A percentile compares a stretch with the other conserved stretches of the same genome.
Evolutionary conservation across 768 basidiomycete species (phyloP).

Genomic region (Naganishia randhawae): DNA sequence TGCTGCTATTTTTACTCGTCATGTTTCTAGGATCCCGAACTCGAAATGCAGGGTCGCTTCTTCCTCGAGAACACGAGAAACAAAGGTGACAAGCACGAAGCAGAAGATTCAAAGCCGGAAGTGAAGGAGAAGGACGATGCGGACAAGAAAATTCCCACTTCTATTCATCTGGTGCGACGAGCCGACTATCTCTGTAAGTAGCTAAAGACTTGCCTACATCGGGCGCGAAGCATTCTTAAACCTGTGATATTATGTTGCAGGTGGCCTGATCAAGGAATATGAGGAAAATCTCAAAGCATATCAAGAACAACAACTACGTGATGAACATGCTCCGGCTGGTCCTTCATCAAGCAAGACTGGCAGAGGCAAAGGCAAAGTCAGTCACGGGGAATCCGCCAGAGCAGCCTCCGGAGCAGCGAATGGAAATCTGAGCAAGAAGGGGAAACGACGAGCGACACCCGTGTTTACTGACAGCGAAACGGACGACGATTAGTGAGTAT

Average conservation of each 20-base stretch:
- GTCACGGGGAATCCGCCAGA: slow-evolving; percentile 11
- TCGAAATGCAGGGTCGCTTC: slow-evolving; percentile 85
- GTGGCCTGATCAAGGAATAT: slow-evolving; percentile 47
- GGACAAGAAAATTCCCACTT: slow-evolving; percentile 72
- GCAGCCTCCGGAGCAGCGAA: slow-evolving; percentile 59
- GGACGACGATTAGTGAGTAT: slow-evolving; percentile 80
- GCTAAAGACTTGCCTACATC: not conserved
- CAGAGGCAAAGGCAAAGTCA: slow-evolving; percentile 5
- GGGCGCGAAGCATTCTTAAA: not conserved
- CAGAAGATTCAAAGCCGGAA: slow-evolving; percentile 22
- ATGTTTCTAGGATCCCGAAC: slow-evolving; percentile 62
- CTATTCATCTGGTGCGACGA: slow-evolving; percentile 93
- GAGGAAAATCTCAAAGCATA: slow-evolving; percentile 45
- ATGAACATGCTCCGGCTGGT: slow-evolving; percentile 16
- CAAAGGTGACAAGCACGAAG: slow-evolving; percentile 57
- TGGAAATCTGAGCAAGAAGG: slow-evolving; percentile 62
- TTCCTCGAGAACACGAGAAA: slow-evolving; percentile 98
- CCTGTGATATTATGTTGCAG: slow-evolving; percentile 12
- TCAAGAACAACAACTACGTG: slow-evolving; percentile 41
- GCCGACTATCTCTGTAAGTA: slow-evolving; percentile 73
- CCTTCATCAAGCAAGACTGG: slow-evolving; percentile 3
- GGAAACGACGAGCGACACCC: slow-evolving; percentile 88
- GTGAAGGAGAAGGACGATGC: slow-evolving; percentile 21
- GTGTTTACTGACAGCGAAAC: slow-evolving; percentile 92
- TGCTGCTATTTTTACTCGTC: not conserved